Conservation (phyloP, 108 stramenopile genomes). For the Thalassiosira profunda region DNA sequence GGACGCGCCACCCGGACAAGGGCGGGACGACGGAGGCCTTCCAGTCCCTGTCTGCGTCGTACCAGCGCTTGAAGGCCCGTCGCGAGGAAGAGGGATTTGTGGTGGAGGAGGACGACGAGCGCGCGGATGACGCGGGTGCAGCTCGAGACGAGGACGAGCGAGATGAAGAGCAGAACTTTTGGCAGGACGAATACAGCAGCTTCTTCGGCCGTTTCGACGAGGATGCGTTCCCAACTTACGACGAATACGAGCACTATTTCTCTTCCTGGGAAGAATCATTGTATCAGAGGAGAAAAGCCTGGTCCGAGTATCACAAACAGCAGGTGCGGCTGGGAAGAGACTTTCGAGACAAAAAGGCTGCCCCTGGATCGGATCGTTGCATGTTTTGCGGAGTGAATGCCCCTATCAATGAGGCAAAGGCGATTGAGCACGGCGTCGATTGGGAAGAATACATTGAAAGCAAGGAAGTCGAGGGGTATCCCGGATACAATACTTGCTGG, state of each 20-base stretch:
- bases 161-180: background rate
- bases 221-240: no score
- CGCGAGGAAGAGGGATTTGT: background rate
- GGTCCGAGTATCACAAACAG: background rate
- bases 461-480: background rate
- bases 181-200: background rate
- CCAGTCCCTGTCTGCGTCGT: slow-evolving; percentile 87
- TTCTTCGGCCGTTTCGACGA: background rate
- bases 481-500: slow-evolving; percentile 4
- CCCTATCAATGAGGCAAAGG: background rate
- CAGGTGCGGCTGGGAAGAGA: background rate
- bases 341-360: background rate
- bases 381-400: background rate
- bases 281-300: background rate
- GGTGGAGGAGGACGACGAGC: background rate
- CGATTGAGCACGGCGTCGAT: background rate
- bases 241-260: background rate
- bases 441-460: slow-evolving; percentile 3
- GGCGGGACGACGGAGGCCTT: slow-evolving; percentile 92
- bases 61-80: slow-evolving; percentile 93
- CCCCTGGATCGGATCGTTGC: background rate
- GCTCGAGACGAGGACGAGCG: slow-evolving; percentile 6
- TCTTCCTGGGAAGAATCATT: background rate
- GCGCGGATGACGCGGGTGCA: background rate
- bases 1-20: slow-evolving; percentile 75